phyloP scores from a whole-genome alignment of 768 basidiomycete species.

The Boletus sp. region DNA sequence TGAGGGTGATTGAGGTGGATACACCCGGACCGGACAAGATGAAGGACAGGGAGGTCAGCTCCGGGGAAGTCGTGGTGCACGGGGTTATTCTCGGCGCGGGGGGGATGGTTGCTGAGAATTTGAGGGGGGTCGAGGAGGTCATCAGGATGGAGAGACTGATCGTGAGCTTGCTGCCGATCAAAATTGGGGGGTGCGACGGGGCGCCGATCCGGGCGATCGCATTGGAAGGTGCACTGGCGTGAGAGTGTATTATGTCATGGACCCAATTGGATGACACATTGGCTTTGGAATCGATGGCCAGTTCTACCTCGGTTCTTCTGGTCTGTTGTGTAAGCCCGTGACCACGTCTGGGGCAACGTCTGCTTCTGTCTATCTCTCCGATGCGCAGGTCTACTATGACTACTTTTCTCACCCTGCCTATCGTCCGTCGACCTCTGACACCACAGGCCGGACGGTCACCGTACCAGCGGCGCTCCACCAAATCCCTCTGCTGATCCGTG shows the following conservation, averaged over 20 bases:
- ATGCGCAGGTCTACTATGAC: slow-evolving; percentile 93
- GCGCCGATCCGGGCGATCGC: slow-evolving; percentile 68
- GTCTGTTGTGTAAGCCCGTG: slow-evolving; percentile 89
- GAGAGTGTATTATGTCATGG: slow-evolving; percentile 15
- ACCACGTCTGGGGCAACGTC: slow-evolving; percentile 69
- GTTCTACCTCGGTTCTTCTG: slow-evolving; percentile 86
- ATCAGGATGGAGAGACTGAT: slow-evolving; percentile 34
- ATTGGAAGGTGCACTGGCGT: slow-evolving; percentile 16
- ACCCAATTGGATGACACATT: too few relatives aligned
- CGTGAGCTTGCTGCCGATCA: slow-evolving; percentile 58
- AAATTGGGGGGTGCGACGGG: slow-evolving; percentile 57
- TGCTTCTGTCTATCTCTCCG: slow-evolving; percentile 78
- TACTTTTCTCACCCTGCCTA: slow-evolving; percentile 76
- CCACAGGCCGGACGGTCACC: slow-evolving; percentile 62
- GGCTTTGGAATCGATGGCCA: slow-evolving; percentile 91
- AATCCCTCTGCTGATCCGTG: slow-evolving; percentile 84
- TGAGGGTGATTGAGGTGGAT: slow-evolving; percentile 59
- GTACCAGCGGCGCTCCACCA: slow-evolving; percentile 79
- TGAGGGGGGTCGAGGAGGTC: slow-evolving; percentile 53
- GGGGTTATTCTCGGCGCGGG: slow-evolving; percentile 56
- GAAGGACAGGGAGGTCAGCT: not conserved
- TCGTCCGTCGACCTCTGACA: slow-evolving; percentile 47
- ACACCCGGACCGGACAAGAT: slow-evolving; percentile 63
- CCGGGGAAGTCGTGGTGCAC: slow-evolving; percentile 40
- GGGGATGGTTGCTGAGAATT: slow-evolving; percentile 66